Evolutionary conservation across 192 early-diverging fungal species (phyloP), one percentile per base, ranked within the genome.

Genomic region (Backusella psychrophila): DNA sequence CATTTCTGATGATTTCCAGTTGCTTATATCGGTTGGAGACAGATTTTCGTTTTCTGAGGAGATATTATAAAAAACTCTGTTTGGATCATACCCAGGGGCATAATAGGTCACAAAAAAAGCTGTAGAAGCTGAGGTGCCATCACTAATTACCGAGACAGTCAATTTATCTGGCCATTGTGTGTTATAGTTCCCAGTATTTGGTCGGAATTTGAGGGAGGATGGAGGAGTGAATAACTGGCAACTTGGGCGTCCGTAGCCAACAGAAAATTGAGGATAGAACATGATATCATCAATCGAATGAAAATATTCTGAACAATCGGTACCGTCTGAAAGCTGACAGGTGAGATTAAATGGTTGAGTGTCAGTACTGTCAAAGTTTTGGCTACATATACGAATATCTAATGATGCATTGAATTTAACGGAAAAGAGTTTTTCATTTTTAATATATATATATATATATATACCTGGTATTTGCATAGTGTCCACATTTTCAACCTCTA

Each of bases 1-100:
- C 0, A 15, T 39, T 15, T 38, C 36, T 3, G 19, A 6, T 7
- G 46, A 1, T 0, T n/a, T 19, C 46, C 46, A 49, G 4, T 49
- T 1, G 23, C 0, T 8, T n/a, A 39, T 17, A 29, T 26, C 23
- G 4, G 6, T 38, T 42, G 0, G 1, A 3, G 11, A 11, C 9
- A 38, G 0, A 1, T 39, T 65, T 33, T 71, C 39, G 19, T n/a
- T 71, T 31, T 71, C 26, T 17, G 53, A 36, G 9, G 0, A 17
- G 0, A 63, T 3, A 23, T 56, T 56, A 21, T 41, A 44, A 9
- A 29, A 0, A 1, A 2, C 29, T 35, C 19, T 11, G 21, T 74
- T 74, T 31, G 72, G 72, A 26, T 74, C 52, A 36, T 41, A 29
- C 4, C 56, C 56, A 21, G 53, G 56, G 11, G 72, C 21, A 74